Evolutionary conservation across 2,329 filamentous ascomycete genomes (phyloP).

Genomic region (Colletotrichum gigasporum): DNA sequence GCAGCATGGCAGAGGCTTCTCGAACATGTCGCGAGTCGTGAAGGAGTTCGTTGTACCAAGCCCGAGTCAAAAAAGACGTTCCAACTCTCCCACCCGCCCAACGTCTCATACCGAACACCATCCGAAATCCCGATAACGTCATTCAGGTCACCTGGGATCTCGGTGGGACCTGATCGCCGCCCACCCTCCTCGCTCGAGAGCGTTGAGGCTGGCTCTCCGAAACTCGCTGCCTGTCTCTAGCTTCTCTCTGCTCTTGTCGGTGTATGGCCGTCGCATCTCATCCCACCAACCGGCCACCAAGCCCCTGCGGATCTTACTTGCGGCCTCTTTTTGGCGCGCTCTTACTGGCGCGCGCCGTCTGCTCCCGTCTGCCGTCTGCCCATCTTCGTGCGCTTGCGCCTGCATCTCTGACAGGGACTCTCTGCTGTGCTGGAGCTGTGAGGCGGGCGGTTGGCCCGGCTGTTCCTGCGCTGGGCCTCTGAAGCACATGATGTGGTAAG

Average conservation of each 20-base stretch:
- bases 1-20: conserved; percentile 16
- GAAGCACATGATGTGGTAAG: neutral
- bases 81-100: neutral
- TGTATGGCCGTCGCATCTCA: neutral
- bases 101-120: conserved; percentile 30
- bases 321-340: too few relatives aligned
- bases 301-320: neutral
- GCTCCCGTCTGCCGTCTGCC: conserved; percentile 9
- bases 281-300: conserved; percentile 15
- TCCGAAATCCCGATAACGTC: conserved; percentile 31
- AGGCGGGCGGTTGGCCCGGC: neutral
- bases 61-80: neutral
- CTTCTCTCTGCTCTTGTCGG: neutral
- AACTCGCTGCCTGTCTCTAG: neutral
- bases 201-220: too few relatives aligned
- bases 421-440: neutral
- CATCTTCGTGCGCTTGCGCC: conserved; percentile 8
- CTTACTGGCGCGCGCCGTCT: conserved; percentile 16
- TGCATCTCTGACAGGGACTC: conserved; percentile 16
- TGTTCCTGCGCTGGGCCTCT: conserved; percentile 27
- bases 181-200: too few relatives aligned
- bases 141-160: conserved; percentile 32
- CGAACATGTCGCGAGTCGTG: conserved; percentile 21
- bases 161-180: conserved; percentile 30
- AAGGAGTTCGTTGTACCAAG: neutral